Evolutionary conservation across 768 basidiomycete genomes (phyloP).

Genomic region (Mrakia gelida): DNA sequence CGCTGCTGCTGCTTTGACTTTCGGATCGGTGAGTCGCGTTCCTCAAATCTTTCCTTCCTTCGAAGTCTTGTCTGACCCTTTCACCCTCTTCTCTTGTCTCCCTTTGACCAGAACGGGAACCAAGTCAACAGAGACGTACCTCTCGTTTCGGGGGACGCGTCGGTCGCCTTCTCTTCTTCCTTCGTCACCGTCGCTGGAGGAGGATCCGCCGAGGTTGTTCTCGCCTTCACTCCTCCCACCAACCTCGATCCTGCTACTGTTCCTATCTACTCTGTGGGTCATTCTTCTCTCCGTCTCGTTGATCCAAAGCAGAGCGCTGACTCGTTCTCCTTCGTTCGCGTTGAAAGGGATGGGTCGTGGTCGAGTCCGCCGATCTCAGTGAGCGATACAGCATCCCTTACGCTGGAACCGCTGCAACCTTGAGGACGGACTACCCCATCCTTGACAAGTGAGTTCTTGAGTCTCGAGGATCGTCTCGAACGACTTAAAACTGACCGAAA

Average conservation of each 20-base stretch:
- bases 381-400: constrained; percentile 23
- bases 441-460: background rate
- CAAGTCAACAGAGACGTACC: constrained; percentile 9
- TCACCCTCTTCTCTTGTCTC: background rate
- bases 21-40: constrained; percentile 34
- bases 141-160: constrained; percentile 16
- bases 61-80: background rate
- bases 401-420: constrained; percentile 6
- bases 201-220: background rate
- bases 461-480: no score
- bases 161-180: constrained; percentile 10
- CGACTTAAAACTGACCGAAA: no score
- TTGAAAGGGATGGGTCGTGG: constrained; percentile 16
- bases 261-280: constrained; percentile 28
- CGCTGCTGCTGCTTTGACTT: constrained; percentile 56
- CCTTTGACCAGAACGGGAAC: background rate
- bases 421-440: constrained; percentile 4
- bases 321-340: background rate
- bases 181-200: constrained; percentile 19
- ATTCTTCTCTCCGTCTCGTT: background rate
- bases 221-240: constrained; percentile 25
- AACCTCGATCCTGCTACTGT: constrained; percentile 18
- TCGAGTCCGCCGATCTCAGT: constrained; percentile 14
- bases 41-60: background rate
- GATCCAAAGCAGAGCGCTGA: background rate